These are phyloP conservation scores for Chytriomyces sp. DNA, from an alignment of 192 early-diverging fungal genomes.

Conservation along the genomic window DNA sequence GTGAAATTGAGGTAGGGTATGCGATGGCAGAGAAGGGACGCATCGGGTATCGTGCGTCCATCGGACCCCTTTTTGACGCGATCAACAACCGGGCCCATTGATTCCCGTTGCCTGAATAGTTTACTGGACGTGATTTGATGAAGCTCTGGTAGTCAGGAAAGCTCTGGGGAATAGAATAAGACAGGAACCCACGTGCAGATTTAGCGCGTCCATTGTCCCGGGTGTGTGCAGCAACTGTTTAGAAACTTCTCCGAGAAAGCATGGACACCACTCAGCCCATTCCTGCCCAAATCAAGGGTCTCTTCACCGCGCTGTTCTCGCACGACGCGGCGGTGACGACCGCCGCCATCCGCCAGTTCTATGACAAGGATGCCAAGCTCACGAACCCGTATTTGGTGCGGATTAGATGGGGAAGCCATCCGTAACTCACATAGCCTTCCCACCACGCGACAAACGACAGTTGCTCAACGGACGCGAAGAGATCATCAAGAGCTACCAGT, in stretches of 20 bases:
- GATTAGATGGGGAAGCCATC: no score
- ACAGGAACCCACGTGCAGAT: no score
- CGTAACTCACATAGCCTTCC: slow-evolving; percentile 7
- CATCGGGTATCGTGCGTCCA: background rate
- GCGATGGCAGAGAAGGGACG: background rate
- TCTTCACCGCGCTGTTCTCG: slow-evolving; percentile 20
- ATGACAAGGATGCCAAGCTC: slow-evolving; percentile 36
- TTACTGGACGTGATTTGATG: no score
- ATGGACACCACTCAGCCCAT: slow-evolving; percentile 18
- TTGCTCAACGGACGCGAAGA: slow-evolving; percentile 43
- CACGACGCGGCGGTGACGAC: background rate
- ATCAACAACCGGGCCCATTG: no score
- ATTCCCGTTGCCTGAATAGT: no score
- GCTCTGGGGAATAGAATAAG: no score
- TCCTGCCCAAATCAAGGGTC: slow-evolving; percentile 9
- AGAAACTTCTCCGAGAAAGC: background rate
- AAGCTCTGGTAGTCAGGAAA: no score
- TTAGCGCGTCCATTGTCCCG: no score
- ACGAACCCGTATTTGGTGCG: slow-evolving; percentile 55
- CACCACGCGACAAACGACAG: slow-evolving; percentile 19
- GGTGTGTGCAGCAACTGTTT: no score
- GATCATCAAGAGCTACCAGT: slow-evolving; percentile 45
- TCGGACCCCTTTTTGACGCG: no score
- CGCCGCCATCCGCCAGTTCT: slow-evolving; percentile 31
- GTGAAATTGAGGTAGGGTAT: background rate